Conservation (phyloP, 106 monocot species). For the Platanthera zijinensis region DNA sequence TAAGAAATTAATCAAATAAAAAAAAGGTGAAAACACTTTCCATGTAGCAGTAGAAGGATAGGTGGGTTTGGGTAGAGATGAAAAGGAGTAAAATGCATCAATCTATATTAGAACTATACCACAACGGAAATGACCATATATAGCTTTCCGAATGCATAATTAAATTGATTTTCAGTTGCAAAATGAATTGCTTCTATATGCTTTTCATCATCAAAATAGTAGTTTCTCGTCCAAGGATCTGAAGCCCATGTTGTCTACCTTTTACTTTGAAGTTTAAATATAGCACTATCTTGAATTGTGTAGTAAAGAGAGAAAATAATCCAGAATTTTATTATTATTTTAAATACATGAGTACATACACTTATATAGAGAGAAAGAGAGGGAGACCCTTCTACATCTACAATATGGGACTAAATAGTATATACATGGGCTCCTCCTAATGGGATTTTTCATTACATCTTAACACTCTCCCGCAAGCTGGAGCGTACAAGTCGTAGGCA, state of each 20-base stretch:
- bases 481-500: too few species aligned
- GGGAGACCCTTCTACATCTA: too few species aligned
- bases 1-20: neutral
- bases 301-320: too few species aligned
- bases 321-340: too few species aligned
- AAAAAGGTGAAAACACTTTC: neutral
- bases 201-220: neutral
- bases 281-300: neutral
- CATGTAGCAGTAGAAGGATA: neutral
- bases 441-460: too few species aligned
- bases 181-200: neutral
- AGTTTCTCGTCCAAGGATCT: neutral
- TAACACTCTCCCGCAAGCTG: too few species aligned
- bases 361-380: too few species aligned
- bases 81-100: neutral
- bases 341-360: too few species aligned
- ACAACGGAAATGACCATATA: neutral
- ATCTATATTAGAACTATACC: neutral
- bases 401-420: too few species aligned
- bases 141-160: neutral
- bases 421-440: too few species aligned
- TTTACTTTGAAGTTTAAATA: neutral
- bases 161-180: neutral
- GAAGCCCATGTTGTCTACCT: neutral
- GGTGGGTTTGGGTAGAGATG: neutral